phyloP scores from a whole-genome alignment of 306 rosid species.

The Trifolium dubium region DNA sequence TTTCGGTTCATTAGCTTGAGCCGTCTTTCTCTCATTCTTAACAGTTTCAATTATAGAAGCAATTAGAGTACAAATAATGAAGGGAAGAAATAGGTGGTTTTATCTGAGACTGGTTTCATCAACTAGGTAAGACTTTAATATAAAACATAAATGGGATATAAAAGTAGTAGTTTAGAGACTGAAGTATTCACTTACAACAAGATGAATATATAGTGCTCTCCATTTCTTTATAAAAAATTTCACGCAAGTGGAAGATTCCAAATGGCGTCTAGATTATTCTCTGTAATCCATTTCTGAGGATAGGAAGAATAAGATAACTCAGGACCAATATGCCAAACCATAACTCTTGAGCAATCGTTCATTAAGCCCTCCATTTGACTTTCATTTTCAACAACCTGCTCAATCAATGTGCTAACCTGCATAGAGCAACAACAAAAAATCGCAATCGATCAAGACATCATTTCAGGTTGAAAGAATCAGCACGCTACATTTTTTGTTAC shows the following conservation, averaged over 20 bases:
- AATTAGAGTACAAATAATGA: neutral
- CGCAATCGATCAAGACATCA: constrained; percentile 24
- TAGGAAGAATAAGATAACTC: constrained; percentile 54
- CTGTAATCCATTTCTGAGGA: constrained; percentile 67
- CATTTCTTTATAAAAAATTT: constrained; percentile 39
- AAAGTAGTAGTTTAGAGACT: constrained; percentile 25
- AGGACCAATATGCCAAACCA: constrained; percentile 76
- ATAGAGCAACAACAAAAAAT: constrained; percentile 37
- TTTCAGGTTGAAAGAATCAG: constrained; percentile 8
- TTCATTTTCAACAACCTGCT: constrained; percentile 87
- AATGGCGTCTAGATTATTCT: constrained; percentile 65
- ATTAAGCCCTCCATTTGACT: constrained; percentile 86
- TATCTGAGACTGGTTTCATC: neutral
- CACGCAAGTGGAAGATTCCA: constrained; percentile 55
- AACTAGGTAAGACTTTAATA: constrained; percentile 7
- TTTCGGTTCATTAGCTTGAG: constrained; percentile 10
- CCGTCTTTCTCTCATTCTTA: neutral
- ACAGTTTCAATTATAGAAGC: constrained; percentile 25
- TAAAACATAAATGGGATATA: constrained; percentile 14
- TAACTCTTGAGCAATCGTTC: constrained; percentile 67
- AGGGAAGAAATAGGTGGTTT: too few relatives aligned
- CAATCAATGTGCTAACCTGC: constrained; percentile 82
- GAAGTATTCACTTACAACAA: constrained; percentile 37
- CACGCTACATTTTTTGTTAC: neutral
- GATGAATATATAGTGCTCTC: constrained; percentile 34